Conservation (phyloP, 306 rosid genomes). For the Cicer chorassanicum region DNA sequence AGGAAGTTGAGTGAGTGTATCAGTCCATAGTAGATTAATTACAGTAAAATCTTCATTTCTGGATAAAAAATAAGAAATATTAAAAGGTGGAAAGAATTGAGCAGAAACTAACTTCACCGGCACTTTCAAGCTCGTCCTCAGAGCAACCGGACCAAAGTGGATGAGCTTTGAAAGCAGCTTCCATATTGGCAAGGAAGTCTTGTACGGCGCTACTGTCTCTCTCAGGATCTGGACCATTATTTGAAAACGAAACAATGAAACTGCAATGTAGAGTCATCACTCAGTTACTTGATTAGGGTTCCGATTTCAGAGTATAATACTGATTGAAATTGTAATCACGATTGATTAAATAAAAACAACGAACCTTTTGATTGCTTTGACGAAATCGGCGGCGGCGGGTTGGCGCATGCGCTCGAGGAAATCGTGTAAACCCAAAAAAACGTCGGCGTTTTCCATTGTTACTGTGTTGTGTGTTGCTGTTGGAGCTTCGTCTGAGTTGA, state of each 20-base stretch:
- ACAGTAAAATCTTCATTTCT: neutral
- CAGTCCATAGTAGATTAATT: slow-evolving; percentile 17
- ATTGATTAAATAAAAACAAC: neutral
- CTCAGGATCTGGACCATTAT: slow-evolving; percentile 88
- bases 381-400: slow-evolving; percentile 93
- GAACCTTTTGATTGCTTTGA: slow-evolving; percentile 91
- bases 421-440: slow-evolving; percentile 85
- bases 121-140: slow-evolving; percentile 93
- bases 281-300: slow-evolving; percentile 35
- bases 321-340: neutral
- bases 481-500: slow-evolving; percentile 38
- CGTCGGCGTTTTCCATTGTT: slow-evolving; percentile 88
- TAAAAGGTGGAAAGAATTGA: neutral
- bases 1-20: slow-evolving; percentile 10
- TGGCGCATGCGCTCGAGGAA: slow-evolving; percentile 98
- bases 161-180: slow-evolving; percentile 92
- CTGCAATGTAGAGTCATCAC: slow-evolving; percentile 52
- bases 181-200: slow-evolving; percentile 83
- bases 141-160: slow-evolving; percentile 97
- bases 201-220: slow-evolving; percentile 81
- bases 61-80: neutral
- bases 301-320: neutral
- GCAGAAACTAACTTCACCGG: slow-evolving; percentile 84
- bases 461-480: slow-evolving; percentile 26
- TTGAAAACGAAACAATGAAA: slow-evolving; percentile 86